phyloP scores from a whole-genome alignment of 495 filamentous ascomycete genomes.

The Cercophora sp. region DNA sequence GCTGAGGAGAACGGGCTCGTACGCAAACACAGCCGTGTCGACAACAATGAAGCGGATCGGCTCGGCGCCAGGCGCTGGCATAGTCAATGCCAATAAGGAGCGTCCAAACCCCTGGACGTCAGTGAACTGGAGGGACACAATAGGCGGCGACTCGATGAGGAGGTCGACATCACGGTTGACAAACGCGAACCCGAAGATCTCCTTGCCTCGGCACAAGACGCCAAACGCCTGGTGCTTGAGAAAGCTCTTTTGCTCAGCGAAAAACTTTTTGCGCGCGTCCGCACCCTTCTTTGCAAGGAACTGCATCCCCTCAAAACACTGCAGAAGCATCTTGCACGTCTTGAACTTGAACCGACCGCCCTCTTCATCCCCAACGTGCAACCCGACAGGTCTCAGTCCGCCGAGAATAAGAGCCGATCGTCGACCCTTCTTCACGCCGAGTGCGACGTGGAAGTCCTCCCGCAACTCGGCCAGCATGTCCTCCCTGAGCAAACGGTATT shows the following conservation, averaged over 20 bases:
- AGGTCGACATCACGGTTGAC: constrained; percentile 55
- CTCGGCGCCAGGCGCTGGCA: constrained; percentile 38
- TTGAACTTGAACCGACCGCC: constrained; percentile 16
- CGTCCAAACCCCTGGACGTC: constrained; percentile 33
- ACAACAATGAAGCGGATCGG: constrained; percentile 52
- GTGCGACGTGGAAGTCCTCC: constrained; percentile 51
- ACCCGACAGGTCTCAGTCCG: constrained; percentile 15
- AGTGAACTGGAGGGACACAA: constrained; percentile 50
- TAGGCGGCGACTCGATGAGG: constrained; percentile 43
- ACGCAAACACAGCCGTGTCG: constrained; percentile 66
- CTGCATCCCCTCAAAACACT: constrained; percentile 42
- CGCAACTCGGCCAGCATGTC: constrained; percentile 68
- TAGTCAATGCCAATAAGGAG: constrained; percentile 37
- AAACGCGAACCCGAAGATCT: constrained; percentile 59
- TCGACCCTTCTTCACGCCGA: constrained; percentile 40
- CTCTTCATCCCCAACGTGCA: constrained; percentile 28
- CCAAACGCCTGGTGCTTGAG: constrained; percentile 60
- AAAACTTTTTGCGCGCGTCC: constrained; percentile 39
- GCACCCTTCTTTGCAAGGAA: constrained; percentile 29
- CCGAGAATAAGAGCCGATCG: constrained; percentile 27
- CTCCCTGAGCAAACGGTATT: constrained; percentile 73
- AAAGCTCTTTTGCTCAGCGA: constrained; percentile 46
- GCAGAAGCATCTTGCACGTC: constrained; percentile 44
- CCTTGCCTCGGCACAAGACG: constrained; percentile 48
- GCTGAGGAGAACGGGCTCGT: constrained; percentile 61